phyloP scores from a whole-genome alignment of 108 stramenopile species.

The Ochromonas danica region DNA sequence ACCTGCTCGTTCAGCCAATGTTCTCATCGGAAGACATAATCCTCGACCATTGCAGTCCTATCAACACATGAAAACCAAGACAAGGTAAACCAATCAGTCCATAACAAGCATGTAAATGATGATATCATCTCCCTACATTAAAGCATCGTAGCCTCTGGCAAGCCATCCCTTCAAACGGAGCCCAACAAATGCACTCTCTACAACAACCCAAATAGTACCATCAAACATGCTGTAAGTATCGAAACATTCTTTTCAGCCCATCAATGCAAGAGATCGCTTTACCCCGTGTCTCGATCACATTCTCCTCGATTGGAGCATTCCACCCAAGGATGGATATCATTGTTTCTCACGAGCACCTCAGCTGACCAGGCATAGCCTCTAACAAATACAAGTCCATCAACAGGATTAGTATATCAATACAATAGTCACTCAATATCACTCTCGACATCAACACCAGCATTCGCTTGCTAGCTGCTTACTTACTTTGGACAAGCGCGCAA shows the following conservation, averaged over 20 bases:
- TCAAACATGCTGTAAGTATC: background rate
- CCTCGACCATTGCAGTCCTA: constrained; percentile 37
- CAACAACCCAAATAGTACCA: constrained; percentile 11
- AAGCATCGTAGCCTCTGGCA: constrained; percentile 24
- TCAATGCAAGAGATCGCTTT: background rate
- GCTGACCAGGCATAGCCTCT: constrained; percentile 37
- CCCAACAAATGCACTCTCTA: constrained; percentile 27
- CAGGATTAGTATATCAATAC: too few relatives aligned
- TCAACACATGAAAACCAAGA: constrained; percentile 18
- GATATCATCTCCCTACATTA: constrained; percentile 18
- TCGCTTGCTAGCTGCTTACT: background rate
- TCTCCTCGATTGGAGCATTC: constrained; percentile 36
- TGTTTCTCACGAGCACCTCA: constrained; percentile 21
- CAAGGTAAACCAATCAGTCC: constrained; percentile 9
- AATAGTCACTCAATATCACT: background rate
- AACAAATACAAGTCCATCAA: too few relatives aligned
- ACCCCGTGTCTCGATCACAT: constrained; percentile 35
- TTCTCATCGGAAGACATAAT: constrained; percentile 28
- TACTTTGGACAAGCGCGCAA: constrained; percentile 61
- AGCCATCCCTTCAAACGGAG: constrained; percentile 31
- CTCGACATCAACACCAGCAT: background rate
- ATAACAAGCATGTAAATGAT: constrained; percentile 19
- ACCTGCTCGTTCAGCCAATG: constrained; percentile 50
- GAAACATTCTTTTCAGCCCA: constrained; percentile 11
- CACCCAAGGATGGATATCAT: constrained; percentile 37